Evolutionary conservation across 2,329 filamentous ascomycete genomes (phyloP).

Genomic region (Xylariaceae sp.): DNA sequence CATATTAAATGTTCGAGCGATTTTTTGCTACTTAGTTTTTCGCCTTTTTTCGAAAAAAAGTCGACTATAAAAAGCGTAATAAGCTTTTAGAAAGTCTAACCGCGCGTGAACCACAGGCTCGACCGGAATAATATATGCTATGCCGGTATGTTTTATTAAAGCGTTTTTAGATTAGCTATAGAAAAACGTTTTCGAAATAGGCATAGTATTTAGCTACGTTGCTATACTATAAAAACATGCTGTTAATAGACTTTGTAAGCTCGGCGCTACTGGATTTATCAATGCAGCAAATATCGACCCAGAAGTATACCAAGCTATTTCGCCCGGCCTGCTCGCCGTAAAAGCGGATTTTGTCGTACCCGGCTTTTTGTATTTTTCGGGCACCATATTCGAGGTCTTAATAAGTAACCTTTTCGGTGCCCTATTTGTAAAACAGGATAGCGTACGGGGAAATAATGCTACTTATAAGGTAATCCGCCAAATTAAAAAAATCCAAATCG

Average conservation of each 20-base stretch:
- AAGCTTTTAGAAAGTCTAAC: not conserved
- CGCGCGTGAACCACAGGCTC: not conserved
- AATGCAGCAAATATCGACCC: constrained; percentile 1
- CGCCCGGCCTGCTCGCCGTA: not conserved
- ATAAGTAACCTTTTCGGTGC: not conserved
- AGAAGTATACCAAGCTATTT: not conserved
- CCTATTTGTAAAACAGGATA: not conserved
- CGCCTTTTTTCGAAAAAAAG: not conserved
- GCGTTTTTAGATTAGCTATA: not conserved
- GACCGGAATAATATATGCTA: not conserved
- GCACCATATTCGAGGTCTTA: not conserved
- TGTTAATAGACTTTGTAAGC: not conserved
- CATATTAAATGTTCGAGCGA: not conserved
- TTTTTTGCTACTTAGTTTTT: not conserved
- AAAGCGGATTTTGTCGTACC: constrained; percentile 3
- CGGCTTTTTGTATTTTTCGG: not conserved
- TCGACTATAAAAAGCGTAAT: not conserved
- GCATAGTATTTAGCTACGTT: not conserved
- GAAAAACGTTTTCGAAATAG: not conserved
- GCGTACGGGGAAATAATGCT: not conserved
- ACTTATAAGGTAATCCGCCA: not conserved
- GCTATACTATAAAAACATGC: not conserved
- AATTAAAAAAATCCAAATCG: not conserved
- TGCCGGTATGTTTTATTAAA: not conserved
- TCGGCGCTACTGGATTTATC: constrained; percentile 1